phyloP scores from a whole-genome alignment of 345 rosid species.

The Camelina neglecta region DNA sequence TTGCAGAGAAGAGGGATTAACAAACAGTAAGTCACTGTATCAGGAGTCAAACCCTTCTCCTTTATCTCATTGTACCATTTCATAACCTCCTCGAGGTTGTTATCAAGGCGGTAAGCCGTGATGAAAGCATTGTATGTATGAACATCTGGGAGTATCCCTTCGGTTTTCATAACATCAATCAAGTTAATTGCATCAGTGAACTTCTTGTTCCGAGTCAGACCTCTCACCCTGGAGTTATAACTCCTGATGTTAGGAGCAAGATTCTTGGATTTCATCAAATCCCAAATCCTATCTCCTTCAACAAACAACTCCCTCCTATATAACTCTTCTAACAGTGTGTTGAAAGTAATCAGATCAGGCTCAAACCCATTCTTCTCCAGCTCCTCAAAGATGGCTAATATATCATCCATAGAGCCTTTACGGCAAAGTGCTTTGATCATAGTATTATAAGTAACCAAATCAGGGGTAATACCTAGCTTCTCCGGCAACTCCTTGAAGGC shows the following conservation, averaged over 20 bases:
- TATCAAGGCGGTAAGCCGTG: slow-evolving; percentile 52
- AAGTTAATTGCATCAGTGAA: slow-evolving; percentile 53
- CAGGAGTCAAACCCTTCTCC: slow-evolving; percentile 44
- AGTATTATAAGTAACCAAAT: slow-evolving; percentile 61
- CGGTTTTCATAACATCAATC: slow-evolving; percentile 52
- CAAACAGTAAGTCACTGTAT: slow-evolving; percentile 47
- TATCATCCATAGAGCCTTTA: slow-evolving; percentile 56
- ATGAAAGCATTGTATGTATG: slow-evolving; percentile 65
- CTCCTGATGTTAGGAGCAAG: slow-evolving; percentile 61
- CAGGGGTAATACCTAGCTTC: slow-evolving; percentile 56
- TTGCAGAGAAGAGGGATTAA: slow-evolving; percentile 55
- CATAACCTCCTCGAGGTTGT: slow-evolving; percentile 55
- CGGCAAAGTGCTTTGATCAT: slow-evolving; percentile 62
- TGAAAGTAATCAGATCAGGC: slow-evolving; percentile 62
- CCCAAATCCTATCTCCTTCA: slow-evolving; percentile 71
- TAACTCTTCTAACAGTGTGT: slow-evolving; percentile 60
- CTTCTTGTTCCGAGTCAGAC: slow-evolving; percentile 54
- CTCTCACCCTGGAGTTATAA: slow-evolving; percentile 63
- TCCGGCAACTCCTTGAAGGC: slow-evolving; percentile 53
- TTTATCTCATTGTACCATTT: slow-evolving; percentile 55
- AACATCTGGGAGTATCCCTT: slow-evolving; percentile 53
- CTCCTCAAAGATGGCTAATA: slow-evolving; percentile 52
- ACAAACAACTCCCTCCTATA: slow-evolving; percentile 53
- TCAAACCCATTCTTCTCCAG: slow-evolving; percentile 60
- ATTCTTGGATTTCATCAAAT: slow-evolving; percentile 56